Base-by-base conservation (phyloP, 768 basidiomycete species). In the Leccinum broughii region DNA sequence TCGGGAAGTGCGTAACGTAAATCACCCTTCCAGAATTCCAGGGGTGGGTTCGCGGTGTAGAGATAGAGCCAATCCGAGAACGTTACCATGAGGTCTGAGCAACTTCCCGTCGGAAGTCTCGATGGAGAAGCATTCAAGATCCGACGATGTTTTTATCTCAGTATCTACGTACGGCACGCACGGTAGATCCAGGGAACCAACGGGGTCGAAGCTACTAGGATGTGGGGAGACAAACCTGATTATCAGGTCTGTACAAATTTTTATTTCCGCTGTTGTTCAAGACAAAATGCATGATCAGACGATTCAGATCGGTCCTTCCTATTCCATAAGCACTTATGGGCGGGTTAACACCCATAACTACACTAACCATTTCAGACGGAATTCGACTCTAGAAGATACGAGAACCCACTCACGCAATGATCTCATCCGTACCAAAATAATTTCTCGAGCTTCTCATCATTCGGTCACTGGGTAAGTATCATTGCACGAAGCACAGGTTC, bases 1-100 rank as follows among this genome's bases (percentile, higher is more conserved):
- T 56, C 8, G 10, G 30, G 28, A 14, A 46, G 55, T 10, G 22
- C 22, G 3, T 67, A 30, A 15, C 62, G 56, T 64, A 66, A 52
- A 26, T 28, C 22, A 57, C 39, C 9, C 39, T 55, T 54, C 52
- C 34, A 4, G 3, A 55, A 34, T 55, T 51, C 17, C 15, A 28
- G 13, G 26, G 7, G 17, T 35, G 14, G 15, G 51, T 37, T 30
- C 28, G 7, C 15, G n/a, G 22, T 20, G 44, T 20, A 46, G 11
- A 26, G 26, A 32, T 26, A 41, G 49, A 28, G 9, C n/a, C 17
- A 15, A 11, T 35, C 41, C 49, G 48, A 24, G 51, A 61, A 44
- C 22, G 17, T 52, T 17, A 35, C 49, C 20, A 50, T 14, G 6
- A 57, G 14, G 17, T 35, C 3, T 65, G 52, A 51, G 59, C 57